Percentiles rank a stretch among this genome's conserved stretches.
Conservation (phyloP, 2,329 filamentous ascomycete species). For the Fusarium fujikuroi region DNA sequence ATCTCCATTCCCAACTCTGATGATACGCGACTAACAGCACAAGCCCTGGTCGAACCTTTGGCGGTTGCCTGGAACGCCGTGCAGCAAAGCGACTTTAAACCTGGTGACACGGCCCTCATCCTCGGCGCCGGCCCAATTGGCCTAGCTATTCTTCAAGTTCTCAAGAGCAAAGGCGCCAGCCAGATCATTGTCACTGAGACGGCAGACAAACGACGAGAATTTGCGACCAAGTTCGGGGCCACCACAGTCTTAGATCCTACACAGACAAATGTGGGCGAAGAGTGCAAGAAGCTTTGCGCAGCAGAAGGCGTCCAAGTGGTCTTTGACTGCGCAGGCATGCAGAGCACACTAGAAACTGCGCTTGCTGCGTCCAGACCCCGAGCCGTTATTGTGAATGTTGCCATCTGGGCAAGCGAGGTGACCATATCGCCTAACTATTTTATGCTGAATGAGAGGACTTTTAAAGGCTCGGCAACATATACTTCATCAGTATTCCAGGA, state of each 20-base stretch:
- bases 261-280: neutral
- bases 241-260: neutral
- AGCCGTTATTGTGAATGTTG: neutral
- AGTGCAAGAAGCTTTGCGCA: neutral
- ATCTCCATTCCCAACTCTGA: accelerated
- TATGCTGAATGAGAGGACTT: neutral
- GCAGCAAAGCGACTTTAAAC: neutral
- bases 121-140: neutral
- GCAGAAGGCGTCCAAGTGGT: neutral
- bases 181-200: neutral
- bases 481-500: neutral
- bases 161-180: neutral
- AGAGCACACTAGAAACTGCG: neutral
- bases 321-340: neutral
- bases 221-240: neutral
- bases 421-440: neutral
- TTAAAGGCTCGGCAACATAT: neutral
- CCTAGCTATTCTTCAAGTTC: neutral
- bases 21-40: neutral
- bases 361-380: neutral
- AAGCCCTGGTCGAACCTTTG: neutral
- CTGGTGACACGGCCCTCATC: neutral
- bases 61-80: neutral
- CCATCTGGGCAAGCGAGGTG: neutral
- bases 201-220: neutral